These are phyloP conservation scores for Syzygium aqueum DNA, from an alignment of 345 rosid genomes.

Conservation along the genomic window DNA sequence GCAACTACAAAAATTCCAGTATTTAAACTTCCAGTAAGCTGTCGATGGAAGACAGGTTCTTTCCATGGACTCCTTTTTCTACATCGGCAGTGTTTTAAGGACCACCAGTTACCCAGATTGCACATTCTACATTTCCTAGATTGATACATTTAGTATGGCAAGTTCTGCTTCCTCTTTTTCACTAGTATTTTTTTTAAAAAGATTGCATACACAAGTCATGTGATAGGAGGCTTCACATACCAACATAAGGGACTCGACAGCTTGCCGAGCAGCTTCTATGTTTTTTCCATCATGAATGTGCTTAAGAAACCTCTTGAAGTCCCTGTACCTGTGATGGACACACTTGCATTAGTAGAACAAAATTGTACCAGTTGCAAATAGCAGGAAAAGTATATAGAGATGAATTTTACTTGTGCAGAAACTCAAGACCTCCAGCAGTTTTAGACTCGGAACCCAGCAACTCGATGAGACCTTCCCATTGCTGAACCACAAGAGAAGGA, in stretches of 20 bases:
- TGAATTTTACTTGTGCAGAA: conserved; percentile 67
- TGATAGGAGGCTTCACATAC: conserved; percentile 19
- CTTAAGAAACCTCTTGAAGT: conserved; percentile 77
- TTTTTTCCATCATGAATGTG: conserved; percentile 48
- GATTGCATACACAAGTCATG: not conserved
- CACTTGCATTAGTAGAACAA: not conserved
- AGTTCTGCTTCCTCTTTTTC: not conserved
- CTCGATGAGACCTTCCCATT: conserved; percentile 93
- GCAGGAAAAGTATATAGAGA: not conserved
- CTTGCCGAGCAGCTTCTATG: conserved; percentile 49
- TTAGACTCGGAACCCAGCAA: conserved; percentile 76
- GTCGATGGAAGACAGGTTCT: not conserved
- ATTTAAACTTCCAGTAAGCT: not conserved
- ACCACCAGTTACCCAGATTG: not conserved
- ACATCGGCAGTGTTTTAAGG: not conserved
- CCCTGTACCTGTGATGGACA: conserved; percentile 55
- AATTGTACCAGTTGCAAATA: not conserved
- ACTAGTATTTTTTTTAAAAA: not conserved
- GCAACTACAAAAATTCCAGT: not conserved
- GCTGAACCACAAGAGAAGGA: conserved; percentile 29
- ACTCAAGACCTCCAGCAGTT: conserved; percentile 83
- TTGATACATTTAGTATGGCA: not conserved
- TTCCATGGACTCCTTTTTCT: not conserved
- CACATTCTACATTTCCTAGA: not conserved
- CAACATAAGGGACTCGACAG: conserved; percentile 70